Base-by-base conservation (phyloP, 179 eudicot genomes). In the Vitellaria paradoxa region DNA sequence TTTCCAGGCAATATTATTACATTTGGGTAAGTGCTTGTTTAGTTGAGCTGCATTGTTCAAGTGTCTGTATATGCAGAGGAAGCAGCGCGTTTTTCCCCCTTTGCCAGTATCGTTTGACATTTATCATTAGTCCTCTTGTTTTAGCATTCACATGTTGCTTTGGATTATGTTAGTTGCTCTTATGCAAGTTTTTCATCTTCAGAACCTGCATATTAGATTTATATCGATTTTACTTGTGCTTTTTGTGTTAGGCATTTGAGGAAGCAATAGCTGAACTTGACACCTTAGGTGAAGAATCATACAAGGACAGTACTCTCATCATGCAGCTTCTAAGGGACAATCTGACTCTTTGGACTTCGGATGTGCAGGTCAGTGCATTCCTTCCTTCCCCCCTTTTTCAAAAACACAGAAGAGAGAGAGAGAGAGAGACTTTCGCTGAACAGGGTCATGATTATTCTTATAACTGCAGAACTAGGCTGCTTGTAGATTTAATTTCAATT, bases 261-360 rank as follows among this genome's bases (percentile, higher is more conserved):
- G 95, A 89, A 81, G 92, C 92, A 65, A 87, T 91, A 70, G 95
- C 90, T 62, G 92, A 89, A 85, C 87, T 89, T 79, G 92, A 89
- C 76, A 91, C 92, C 52, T 76, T 89, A 76, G 92, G 92, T 78
- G 95, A 91, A 82, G 95, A 89, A 82, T 89, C 95, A 64, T 91
- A 91, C 91, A 91, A 89, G 83, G 92, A 89, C 82, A 87, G 90
- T 86, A 91, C 95, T 62, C 90, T 91, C 42, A 89, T 91, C 77
- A 91, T 91, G 95, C 95, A 91, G 71, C 92, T 91, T 72, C 88
- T 91, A 66, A 89, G 95, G 86, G 95, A 91, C 80, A 91, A 91
- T 81, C 91, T 91, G 78, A 91, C 91, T 73, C 91, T 91, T 57
- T 91, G 95, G 92, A 91, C 95, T 77, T 91, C 92, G 61, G 95